Evolutionary conservation across 805 yeast genomes (phyloP), one percentile per base, ranked within the genome.

Genomic region (Candida railenensis): DNA sequence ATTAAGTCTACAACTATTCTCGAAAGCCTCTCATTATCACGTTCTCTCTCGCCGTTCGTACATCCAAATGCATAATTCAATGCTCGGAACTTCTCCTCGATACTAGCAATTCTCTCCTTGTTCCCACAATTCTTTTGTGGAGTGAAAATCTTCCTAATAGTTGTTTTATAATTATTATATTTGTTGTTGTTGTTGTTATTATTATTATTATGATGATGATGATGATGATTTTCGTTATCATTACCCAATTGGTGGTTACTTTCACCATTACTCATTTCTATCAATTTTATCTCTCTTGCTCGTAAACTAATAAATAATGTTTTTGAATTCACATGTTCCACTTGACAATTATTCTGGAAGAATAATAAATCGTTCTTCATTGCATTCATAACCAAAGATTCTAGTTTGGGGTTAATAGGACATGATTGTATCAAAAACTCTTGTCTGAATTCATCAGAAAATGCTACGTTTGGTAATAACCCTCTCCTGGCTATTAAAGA

Each of bases 371-470:
- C 85, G 47, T 69, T 71, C 53, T 76, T 80, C 85, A 81, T 81
- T 12, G 81, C 64, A 30, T 60, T 60, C 12, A 72, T 58, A 9
- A 81, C 71, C 44, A 73, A 78, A 7, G 69, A 60, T 49, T 81
- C 85, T 5, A 80, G 59, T 46, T 79, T 78, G 12, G 76, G 69
- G 18, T 70, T 65, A 14, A 72, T 61, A 1, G 83, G 83, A 54
- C 82, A 77, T 8, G 83, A 80, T 57, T 81, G 87, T 22, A 80
- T 49, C 12, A 65, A 59, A 53, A 74, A 80, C 52, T 79, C 83
- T 0, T 82, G 78, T 37, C 81, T 58, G 51, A 69, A 80, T 48
- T 77, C 79, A 22, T 78, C 80, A 3, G 73, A 60, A 52, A 72
- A 80, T 3, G 75, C 76, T 8, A 70, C 70, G 45, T 53, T 62